phyloP scores from a whole-genome alignment of 805 yeast species.

The Wickerhamomyces canadensis region DNA sequence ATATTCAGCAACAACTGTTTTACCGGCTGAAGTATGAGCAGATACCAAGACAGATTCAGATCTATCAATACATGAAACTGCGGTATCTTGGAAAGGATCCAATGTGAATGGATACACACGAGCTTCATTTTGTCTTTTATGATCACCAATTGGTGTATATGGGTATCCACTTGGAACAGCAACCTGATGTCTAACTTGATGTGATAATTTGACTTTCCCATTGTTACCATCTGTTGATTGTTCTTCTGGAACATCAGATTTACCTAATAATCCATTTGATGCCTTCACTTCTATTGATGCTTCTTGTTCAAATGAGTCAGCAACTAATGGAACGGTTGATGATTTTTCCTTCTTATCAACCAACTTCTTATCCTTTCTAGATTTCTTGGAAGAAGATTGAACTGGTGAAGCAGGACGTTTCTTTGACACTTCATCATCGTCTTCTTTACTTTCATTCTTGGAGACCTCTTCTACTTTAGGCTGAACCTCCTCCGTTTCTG shows the following conservation, averaged over 20 bases:
- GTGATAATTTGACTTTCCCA: constrained; percentile 67
- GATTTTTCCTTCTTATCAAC: constrained; percentile 36
- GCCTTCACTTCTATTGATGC: constrained; percentile 86
- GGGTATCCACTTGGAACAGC: constrained; percentile 92
- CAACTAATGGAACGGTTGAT: constrained; percentile 65
- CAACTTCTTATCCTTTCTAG: constrained; percentile 25
- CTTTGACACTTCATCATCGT: constrained; percentile 21
- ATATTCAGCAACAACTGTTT: constrained; percentile 96
- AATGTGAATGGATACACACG: constrained; percentile 86
- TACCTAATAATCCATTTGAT: constrained; percentile 59
- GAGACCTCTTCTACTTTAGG: constrained; percentile 5
- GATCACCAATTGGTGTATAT: constrained; percentile 84
- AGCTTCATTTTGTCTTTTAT: constrained; percentile 72
- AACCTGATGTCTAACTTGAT: constrained; percentile 96
- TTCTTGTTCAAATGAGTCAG: constrained; percentile 83
- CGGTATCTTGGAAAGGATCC: constrained; percentile 97
- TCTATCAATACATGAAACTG: constrained; percentile 93
- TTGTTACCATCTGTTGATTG: constrained; percentile 26
- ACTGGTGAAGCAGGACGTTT: constrained; percentile 21
- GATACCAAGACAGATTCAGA: constrained; percentile 92
- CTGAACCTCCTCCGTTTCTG: constrained; percentile 2
- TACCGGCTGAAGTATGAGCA: constrained; percentile 98
- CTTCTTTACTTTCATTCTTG: constrained; percentile 4
- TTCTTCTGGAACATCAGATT: constrained; percentile 27
- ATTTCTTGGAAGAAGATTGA: constrained; percentile 9